Percentiles rank a stretch among this genome's conserved stretches.
Evolutionary conservation across 1,284 basidiomycete species (phyloP).

Genomic region (Exobasidium rhododendri): DNA sequence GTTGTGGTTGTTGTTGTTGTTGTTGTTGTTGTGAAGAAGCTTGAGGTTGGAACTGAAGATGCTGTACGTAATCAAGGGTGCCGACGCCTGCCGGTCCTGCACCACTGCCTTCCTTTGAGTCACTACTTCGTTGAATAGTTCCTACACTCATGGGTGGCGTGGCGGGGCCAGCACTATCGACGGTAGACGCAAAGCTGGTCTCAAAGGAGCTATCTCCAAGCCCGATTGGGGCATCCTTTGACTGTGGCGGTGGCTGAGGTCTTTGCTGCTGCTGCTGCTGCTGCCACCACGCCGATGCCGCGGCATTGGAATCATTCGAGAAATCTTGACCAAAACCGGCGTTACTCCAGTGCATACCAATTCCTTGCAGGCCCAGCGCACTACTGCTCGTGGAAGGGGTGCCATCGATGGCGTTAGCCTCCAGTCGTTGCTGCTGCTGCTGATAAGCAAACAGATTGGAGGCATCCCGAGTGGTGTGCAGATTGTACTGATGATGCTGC

Average conservation of each 20-base stretch:
- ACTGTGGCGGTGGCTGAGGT: conserved; percentile 3
- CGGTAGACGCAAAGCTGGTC: conserved; percentile 9
- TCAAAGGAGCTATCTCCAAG: conserved; percentile 13
- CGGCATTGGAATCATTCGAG: not conserved
- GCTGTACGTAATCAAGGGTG: not conserved
- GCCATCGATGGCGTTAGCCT: not conserved
- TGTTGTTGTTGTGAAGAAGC: too few relatives aligned
- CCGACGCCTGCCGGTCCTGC: not conserved
- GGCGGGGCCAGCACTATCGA: conserved; percentile 14
- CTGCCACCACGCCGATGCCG: not conserved
- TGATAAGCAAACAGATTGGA: not conserved
- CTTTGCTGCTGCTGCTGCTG: conserved; percentile 7
- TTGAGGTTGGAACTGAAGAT: not conserved
- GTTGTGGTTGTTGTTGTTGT: not conserved
- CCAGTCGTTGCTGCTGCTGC: not conserved
- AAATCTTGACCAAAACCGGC: not conserved
- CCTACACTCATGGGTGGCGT: conserved; percentile 10
- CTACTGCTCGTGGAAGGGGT: not conserved
- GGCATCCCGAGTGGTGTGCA: not conserved
- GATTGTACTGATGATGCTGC: conserved; percentile 1
- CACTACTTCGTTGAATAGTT: not conserved
- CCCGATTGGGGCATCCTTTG: not conserved
- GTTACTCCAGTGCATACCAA: not conserved
- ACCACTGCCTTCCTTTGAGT: not conserved
- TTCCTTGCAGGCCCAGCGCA: conserved; percentile 10